Conservation (phyloP, 2,329 filamentous ascomycete genomes). For the Neurospora sp. region DNA sequence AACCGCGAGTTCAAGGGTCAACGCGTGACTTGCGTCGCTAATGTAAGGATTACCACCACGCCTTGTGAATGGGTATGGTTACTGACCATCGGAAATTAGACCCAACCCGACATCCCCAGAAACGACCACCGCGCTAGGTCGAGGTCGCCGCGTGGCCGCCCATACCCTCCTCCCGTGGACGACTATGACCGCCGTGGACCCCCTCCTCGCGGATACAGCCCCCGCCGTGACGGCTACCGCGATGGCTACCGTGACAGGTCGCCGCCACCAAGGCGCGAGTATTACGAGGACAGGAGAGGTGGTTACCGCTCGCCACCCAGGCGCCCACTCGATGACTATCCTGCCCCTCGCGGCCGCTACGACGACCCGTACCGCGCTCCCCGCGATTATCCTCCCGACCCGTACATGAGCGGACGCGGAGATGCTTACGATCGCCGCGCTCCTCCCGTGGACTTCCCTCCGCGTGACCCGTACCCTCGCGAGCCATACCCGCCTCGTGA, state of each 20-base stretch:
- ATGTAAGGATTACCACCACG: conserved; percentile 50
- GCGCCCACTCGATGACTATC: conserved; percentile 69
- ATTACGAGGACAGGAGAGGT: conserved; percentile 69
- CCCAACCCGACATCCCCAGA: conserved; percentile 36
- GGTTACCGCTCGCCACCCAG: conserved; percentile 73
- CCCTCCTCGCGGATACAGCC: conserved; percentile 73
- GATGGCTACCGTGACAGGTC: conserved; percentile 83
- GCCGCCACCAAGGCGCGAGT: conserved; percentile 58
- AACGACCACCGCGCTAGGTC: conserved; percentile 69
- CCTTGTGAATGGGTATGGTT: neutral
- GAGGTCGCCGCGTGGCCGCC: conserved; percentile 59
- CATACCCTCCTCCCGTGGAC: conserved; percentile 57
- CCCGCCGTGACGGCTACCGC: conserved; percentile 53
- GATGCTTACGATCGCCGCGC: conserved; percentile 45
- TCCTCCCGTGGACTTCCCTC: conserved; percentile 38
- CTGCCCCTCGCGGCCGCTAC: conserved; percentile 55
- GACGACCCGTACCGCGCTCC: conserved; percentile 61
- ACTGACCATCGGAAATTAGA: conserved; percentile 9
- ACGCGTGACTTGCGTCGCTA: conserved; percentile 73
- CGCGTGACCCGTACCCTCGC: conserved; percentile 24
- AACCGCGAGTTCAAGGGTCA: conserved; percentile 86
- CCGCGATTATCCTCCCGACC: conserved; percentile 55
- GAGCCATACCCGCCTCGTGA: conserved; percentile 21
- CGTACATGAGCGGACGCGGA: conserved; percentile 44
- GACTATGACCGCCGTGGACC: conserved; percentile 75